Conservation (phyloP, 305 asterid species). For the Fraxinus latifolia region DNA sequence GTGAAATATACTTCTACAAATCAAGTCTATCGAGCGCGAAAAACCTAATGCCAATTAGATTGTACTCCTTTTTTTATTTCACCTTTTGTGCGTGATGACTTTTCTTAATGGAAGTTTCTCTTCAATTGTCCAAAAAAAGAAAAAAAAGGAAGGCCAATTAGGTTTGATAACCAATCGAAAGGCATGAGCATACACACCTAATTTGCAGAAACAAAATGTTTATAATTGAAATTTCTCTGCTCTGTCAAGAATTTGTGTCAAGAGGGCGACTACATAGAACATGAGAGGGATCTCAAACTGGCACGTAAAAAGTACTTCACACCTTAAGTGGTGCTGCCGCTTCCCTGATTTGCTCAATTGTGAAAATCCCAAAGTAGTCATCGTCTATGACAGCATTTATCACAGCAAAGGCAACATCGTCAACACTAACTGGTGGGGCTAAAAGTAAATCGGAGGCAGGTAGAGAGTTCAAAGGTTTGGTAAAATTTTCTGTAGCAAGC, state of each 20-base stretch:
- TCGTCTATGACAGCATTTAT: slow-evolving; percentile 69
- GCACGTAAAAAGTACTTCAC: slow-evolving; percentile 17
- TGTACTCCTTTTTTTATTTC: not conserved
- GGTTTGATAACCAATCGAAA: not conserved
- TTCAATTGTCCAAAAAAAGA: not conserved
- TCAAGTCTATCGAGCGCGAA: not conserved
- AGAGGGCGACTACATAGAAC: not conserved
- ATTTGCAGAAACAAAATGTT: not conserved
- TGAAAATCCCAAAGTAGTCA: slow-evolving; percentile 76
- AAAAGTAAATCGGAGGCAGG: slow-evolving; percentile 85
- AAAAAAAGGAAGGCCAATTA: not conserved
- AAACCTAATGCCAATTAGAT: not conserved
- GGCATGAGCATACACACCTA: not conserved
- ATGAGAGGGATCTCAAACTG: not conserved
- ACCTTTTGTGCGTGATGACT: not conserved
- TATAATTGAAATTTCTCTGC: not conserved
- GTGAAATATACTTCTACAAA: not conserved
- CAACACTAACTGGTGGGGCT: slow-evolving; percentile 89
- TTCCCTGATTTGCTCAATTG: slow-evolving; percentile 86
- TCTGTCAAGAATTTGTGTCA: not conserved
- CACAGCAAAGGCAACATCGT: slow-evolving; percentile 77
- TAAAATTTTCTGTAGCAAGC: slow-evolving; percentile 54
- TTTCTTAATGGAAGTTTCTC: not conserved
- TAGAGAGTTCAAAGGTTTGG: slow-evolving; percentile 69
- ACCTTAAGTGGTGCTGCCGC: slow-evolving; percentile 64